A percentile compares a stretch with the other conserved stretches of the same genome.
Conservation (phyloP, 495 filamentous ascomycete genomes). For the Astrothelium subdiscretum region DNA sequence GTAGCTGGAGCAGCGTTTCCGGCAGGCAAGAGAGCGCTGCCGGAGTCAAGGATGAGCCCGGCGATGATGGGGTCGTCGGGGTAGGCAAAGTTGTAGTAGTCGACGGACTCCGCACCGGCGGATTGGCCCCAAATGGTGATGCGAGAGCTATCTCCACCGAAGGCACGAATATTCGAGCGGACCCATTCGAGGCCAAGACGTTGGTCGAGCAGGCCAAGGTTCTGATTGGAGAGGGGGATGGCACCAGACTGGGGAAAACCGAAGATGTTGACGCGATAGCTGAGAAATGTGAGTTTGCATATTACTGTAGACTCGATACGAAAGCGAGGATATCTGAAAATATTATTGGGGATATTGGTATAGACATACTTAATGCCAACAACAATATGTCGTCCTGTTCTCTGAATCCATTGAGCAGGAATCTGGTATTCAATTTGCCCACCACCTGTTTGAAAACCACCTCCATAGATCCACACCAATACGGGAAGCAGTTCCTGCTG, state of each 20-base stretch:
- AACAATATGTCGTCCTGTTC: slow-evolving; percentile 42
- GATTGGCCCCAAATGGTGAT: slow-evolving; percentile 35
- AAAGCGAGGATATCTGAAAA: neutral
- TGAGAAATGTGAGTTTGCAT: slow-evolving; percentile 2
- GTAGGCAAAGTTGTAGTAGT: slow-evolving; percentile 12
- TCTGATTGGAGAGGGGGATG: slow-evolving; percentile 22
- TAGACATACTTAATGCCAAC: slow-evolving; percentile 41
- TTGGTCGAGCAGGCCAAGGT: slow-evolving; percentile 53
- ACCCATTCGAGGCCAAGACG: slow-evolving; percentile 36
- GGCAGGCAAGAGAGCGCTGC: slow-evolving; percentile 6
- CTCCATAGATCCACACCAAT: slow-evolving; percentile 37
- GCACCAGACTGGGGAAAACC: slow-evolving; percentile 42
- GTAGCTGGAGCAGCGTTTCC: slow-evolving; percentile 2
- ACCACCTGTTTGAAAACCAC: slow-evolving; percentile 33
- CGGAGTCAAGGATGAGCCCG: slow-evolving; percentile 18
- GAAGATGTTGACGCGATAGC: slow-evolving; percentile 55
- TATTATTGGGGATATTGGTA: neutral
- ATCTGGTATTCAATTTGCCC: slow-evolving; percentile 35
- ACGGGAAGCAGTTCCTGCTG: slow-evolving; percentile 29
- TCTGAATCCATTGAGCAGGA: slow-evolving; percentile 31
- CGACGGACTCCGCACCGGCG: slow-evolving; percentile 10
- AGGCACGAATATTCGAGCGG: slow-evolving; percentile 32
- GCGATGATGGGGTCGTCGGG: slow-evolving; percentile 22
- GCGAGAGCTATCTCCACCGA: slow-evolving; percentile 47
- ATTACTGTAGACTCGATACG: too few species aligned